phyloP scores from a whole-genome alignment of 2,329 filamentous ascomycete species.

The Aspergillus versicolor region DNA sequence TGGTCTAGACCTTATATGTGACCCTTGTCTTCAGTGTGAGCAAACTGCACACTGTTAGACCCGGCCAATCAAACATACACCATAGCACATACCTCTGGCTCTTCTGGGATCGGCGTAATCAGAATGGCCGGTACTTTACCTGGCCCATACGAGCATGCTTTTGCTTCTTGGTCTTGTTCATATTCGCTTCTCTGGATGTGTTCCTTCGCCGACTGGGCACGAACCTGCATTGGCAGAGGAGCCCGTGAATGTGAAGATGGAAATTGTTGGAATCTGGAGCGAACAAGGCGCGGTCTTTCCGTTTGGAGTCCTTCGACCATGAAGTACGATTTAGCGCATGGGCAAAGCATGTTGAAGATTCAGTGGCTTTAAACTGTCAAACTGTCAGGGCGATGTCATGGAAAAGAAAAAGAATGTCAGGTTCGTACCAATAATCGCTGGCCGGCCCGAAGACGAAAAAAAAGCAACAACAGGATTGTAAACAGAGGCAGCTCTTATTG shows the following conservation, averaged over 20 bases:
- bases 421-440: not conserved
- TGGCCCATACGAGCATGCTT: constrained; percentile 1
- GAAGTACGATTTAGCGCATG: constrained; percentile 7
- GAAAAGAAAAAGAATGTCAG: not conserved
- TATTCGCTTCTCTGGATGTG: not conserved
- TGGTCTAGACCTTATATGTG: not conserved
- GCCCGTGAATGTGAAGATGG: not conserved
- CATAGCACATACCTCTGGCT: constrained; percentile 8
- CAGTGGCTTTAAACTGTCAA: too few species aligned
- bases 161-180: not conserved
- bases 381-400: too few species aligned
- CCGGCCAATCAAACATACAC: not conserved
- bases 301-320: constrained; percentile 11
- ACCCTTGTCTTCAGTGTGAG: constrained; percentile 6
- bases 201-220: not conserved
- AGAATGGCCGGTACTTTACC: constrained; percentile 12
- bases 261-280: not conserved
- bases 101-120: constrained; percentile 11
- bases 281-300: constrained; percentile 14
- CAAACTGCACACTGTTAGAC: not conserved
- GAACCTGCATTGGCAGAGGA: constrained; percentile 11
- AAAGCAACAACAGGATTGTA: not conserved
- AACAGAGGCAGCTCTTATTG: not conserved
- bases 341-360: constrained; percentile 10
- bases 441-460: not conserved